These are phyloP conservation scores for Trametes sanguinea DNA, from an alignment of 768 basidiomycete species.

Conservation along the genomic window DNA sequence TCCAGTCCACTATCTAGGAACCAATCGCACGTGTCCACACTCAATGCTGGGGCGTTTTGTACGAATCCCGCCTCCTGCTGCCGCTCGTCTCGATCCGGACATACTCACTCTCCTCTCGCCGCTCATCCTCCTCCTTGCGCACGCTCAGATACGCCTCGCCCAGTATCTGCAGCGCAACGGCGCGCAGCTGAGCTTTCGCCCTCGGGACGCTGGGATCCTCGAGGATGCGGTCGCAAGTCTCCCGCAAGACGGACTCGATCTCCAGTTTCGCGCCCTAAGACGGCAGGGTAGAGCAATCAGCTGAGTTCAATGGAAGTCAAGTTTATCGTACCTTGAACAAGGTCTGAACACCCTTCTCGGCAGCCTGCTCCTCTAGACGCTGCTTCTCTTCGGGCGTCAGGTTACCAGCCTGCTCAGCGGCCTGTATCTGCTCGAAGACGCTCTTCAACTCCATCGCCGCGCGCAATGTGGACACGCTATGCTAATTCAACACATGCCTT, in stretches of 20 bases:
- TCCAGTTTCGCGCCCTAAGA: conserved; percentile 86
- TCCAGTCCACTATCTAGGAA: too few species aligned
- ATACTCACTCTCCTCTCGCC: conserved; percentile 71
- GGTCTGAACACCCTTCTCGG: conserved; percentile 89
- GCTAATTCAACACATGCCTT: neutral
- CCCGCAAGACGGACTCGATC: conserved; percentile 84
- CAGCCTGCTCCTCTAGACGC: conserved; percentile 87
- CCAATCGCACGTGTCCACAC: too few species aligned
- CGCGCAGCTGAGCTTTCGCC: conserved; percentile 67
- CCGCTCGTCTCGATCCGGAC: conserved; percentile 77
- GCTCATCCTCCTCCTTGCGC: conserved; percentile 56
- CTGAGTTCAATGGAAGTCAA: neutral
- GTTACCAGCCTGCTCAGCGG: conserved; percentile 84
- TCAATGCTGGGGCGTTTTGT: conserved; percentile 7
- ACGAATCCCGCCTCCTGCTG: conserved; percentile 49
- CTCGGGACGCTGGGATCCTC: conserved; percentile 54
- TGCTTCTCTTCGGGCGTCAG: conserved; percentile 76
- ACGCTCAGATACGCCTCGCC: conserved; percentile 78
- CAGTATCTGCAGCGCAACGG: conserved; percentile 79
- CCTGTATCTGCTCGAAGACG: conserved; percentile 90
- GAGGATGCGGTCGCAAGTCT: conserved; percentile 83
- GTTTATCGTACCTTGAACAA: conserved; percentile 70
- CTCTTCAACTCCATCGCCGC: conserved; percentile 87
- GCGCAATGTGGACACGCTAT: conserved; percentile 79
- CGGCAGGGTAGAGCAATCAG: neutral